These are phyloP conservation scores for Debaryomyces singareniensis DNA, from an alignment of 1,139 yeast genomes.

Conservation along the genomic window DNA sequence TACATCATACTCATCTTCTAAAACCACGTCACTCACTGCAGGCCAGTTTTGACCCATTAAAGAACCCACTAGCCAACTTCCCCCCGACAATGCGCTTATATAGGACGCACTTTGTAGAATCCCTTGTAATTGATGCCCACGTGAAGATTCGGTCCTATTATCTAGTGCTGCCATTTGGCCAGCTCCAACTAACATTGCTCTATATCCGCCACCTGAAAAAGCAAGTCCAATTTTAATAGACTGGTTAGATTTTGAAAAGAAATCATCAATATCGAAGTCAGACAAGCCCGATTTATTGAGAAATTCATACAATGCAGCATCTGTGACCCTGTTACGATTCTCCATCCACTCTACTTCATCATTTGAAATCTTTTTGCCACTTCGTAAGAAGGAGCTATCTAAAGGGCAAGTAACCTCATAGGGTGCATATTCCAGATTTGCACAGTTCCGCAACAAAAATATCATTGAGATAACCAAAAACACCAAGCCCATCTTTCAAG, in stretches of 20 bases:
- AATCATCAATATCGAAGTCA: conserved; percentile 49
- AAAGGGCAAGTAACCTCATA: conserved; percentile 54
- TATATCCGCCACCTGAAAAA: conserved; percentile 87
- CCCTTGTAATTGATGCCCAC: conserved; percentile 31
- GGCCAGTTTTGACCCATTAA: conserved; percentile 31
- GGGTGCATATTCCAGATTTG: conserved; percentile 73
- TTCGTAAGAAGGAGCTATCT: conserved; percentile 23
- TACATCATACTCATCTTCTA: conserved; percentile 21
- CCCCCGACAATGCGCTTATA: conserved; percentile 35
- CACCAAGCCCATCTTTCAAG: too few species aligned
- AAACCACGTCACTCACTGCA: conserved; percentile 27
- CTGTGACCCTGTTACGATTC: too few species aligned
- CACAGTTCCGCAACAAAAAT: too few species aligned
- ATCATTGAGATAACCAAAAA: too few species aligned
- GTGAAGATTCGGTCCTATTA: conserved; percentile 54
- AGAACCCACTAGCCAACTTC: conserved; percentile 38
- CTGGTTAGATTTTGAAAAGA: conserved; percentile 28
- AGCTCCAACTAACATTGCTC: conserved; percentile 90
- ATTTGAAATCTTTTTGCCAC: conserved; percentile 28
- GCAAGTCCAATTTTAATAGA: conserved; percentile 61
- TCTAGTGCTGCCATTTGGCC: conserved; percentile 81
- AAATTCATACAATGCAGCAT: conserved; percentile 55
- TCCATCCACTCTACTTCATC: conserved; percentile 36
- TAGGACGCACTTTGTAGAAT: conserved; percentile 33
- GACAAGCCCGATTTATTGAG: conserved; percentile 51